phyloP scores from a whole-genome alignment of 768 basidiomycete species.

The Hericium erinaceus region DNA sequence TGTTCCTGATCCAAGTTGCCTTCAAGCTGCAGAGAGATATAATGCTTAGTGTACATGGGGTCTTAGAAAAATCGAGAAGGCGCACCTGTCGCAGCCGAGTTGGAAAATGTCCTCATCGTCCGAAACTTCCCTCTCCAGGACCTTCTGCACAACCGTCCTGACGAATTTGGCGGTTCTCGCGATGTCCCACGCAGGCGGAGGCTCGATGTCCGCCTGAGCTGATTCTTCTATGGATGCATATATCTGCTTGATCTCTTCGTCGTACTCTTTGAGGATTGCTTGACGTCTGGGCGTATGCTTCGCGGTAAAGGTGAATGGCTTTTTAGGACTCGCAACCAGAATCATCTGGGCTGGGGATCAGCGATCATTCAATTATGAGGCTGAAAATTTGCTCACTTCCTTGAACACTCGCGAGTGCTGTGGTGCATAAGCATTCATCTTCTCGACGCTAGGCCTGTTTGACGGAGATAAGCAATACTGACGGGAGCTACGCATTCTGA shows the following conservation, averaged over 20 bases:
- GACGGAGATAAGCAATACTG: background rate
- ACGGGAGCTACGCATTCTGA: background rate
- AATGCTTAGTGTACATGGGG: background rate
- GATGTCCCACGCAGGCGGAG: background rate
- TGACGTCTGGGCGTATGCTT: constrained; percentile 13
- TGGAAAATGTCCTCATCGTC: background rate
- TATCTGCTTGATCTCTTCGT: constrained; percentile 9
- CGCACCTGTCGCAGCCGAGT: background rate
- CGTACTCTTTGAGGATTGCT: constrained; percentile 1
- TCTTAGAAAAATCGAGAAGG: background rate
- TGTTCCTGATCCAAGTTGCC: background rate
- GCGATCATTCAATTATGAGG: background rate
- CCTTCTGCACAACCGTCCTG: background rate
- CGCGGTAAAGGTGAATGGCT: constrained; percentile 12
- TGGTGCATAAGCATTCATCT: constrained; percentile 13
- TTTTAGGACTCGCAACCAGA: constrained; percentile 10
- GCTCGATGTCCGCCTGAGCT: background rate
- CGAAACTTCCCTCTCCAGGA: background rate
- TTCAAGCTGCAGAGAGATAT: background rate
- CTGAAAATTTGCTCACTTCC: constrained; percentile 1
- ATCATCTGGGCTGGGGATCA: constrained; percentile 10
- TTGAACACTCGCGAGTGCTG: constrained; percentile 17
- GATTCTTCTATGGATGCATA: background rate
- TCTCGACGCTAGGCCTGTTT: constrained; percentile 7
- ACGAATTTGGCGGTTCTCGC: background rate